Evolutionary conservation across 805 yeast species (phyloP), one percentile per base, ranked within the genome.

Genomic region (Wickerhamiella bombiphila): DNA sequence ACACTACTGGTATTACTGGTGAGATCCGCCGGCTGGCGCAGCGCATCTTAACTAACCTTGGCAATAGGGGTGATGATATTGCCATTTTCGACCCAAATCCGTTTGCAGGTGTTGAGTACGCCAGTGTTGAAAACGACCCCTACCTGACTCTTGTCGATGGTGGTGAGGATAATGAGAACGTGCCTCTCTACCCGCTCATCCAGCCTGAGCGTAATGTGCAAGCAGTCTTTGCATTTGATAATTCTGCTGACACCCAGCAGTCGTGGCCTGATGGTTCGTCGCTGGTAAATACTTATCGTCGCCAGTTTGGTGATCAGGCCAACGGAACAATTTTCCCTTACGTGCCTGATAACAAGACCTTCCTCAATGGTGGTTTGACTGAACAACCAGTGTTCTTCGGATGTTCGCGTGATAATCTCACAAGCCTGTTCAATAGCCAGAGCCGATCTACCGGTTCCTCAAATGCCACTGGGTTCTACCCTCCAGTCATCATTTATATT

Each of bases 41-140:
- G n/a, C 52, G 56, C 35, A 62, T 74, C 51, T 60, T 78, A 40
- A 35, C 40, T 2, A 55, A 53, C 38, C 16, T 49, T 14, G 37
- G 41, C 32, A 11, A 37, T 29, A 22, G 69, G 38, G 54, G 59
- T 16, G 68, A 65, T 29, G 70, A 73, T 35, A 70, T 78, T 48
- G 82, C 88, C n/a, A 58, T 69, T 34, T 76, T 74, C 57, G 53
- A 56, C 16, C 91, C 93, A 38, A 81, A 79, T 51, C 93, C 93
- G 34, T 78, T 76, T 58, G 61, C 55, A 39, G 65, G 43, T 14
- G 17, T 44, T 18, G 34, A 37, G 18, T 42, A 36, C 11, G 31
- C 44, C 8, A 35, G 17, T 18, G 44, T 40, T 35, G 20, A 31
- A 24, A 36, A 44, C 28, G 56, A 58, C 7, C 65, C 70, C 26